Evolutionary conservation across 805 yeast genomes (phyloP).

Genomic region (Candida parachauliodes): DNA sequence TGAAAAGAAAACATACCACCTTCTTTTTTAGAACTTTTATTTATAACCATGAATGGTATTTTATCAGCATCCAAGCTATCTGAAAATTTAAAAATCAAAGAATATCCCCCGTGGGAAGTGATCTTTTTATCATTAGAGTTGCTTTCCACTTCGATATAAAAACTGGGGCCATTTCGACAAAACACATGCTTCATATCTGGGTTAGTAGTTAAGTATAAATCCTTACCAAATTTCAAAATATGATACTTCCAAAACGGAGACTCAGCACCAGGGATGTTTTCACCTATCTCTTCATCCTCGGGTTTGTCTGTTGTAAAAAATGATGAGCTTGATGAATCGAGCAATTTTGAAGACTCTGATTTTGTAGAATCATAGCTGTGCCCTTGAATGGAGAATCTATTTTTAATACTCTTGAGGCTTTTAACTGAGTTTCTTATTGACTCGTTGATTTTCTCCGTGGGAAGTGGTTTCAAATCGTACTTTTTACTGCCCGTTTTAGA

Average conservation of each 20-base stretch:
- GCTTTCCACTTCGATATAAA: constrained; percentile 43
- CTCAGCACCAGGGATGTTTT: neutral
- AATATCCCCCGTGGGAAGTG: constrained; percentile 17
- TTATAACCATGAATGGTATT: constrained; percentile 25
- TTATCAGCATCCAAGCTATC: constrained; percentile 15
- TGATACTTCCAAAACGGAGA: constrained; percentile 62
- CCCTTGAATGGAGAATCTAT: neutral
- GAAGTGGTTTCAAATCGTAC: no score
- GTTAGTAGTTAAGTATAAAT: constrained; percentile 61
- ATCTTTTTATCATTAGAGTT: constrained; percentile 12
- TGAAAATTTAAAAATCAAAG: constrained; percentile 23
- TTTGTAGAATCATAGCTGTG: neutral
- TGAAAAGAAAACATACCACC: constrained; percentile 28
- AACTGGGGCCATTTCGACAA: constrained; percentile 62
- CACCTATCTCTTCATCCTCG: neutral
- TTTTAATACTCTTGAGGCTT: neutral
- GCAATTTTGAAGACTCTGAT: neutral
- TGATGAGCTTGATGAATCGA: no score
- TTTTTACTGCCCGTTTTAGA: no score
- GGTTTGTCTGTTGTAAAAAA: no score
- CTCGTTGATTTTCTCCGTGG: no score
- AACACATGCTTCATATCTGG: constrained; percentile 59
- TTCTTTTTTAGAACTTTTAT: constrained; percentile 20
- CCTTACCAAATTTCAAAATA: constrained; percentile 49
- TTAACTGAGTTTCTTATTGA: neutral